Conservation (phyloP, 306 rosid genomes). For the Dicorynia guianensis region DNA sequence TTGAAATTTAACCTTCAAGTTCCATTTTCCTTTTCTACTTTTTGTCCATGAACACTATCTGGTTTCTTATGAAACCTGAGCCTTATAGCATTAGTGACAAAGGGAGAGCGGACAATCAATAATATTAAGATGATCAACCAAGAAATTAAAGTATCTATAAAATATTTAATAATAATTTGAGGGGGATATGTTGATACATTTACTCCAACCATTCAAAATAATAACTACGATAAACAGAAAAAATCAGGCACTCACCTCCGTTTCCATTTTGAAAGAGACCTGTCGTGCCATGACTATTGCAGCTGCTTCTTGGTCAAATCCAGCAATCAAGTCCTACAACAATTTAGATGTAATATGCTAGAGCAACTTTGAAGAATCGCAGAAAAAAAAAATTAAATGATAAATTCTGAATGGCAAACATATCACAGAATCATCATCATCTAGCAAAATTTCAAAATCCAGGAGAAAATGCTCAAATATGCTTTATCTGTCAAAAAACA, state of each 20-base stretch:
- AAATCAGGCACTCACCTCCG: conserved; percentile 65
- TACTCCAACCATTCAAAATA: conserved; percentile 14
- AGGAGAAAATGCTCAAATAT: conserved; percentile 14
- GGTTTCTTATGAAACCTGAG: conserved; percentile 7
- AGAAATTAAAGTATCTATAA: not conserved
- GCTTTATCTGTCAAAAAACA: conserved; percentile 19
- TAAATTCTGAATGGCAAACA: conserved; percentile 14
- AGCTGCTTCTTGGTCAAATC: conserved; percentile 99
- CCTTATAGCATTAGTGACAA: not conserved
- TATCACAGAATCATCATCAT: not conserved
- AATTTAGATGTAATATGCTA: conserved; percentile 29
- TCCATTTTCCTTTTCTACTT: not conserved
- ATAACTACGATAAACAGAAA: conserved; percentile 12
- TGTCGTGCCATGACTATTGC: conserved; percentile 96
- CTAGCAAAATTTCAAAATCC: conserved; percentile 24
- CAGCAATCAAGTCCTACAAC: conserved; percentile 88
- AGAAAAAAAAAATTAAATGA: not conserved
- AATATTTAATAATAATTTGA: not conserved
- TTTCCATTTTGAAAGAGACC: conserved; percentile 98
- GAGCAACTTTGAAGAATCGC: conserved; percentile 24
- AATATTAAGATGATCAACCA: not conserved
- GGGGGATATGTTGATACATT: not conserved
- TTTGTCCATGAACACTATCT: not conserved
- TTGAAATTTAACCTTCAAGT: not conserved
- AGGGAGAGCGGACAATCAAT: not conserved